Evolutionary conservation across 768 basidiomycete species (phyloP).

Genomic region (Calocera cornea): DNA sequence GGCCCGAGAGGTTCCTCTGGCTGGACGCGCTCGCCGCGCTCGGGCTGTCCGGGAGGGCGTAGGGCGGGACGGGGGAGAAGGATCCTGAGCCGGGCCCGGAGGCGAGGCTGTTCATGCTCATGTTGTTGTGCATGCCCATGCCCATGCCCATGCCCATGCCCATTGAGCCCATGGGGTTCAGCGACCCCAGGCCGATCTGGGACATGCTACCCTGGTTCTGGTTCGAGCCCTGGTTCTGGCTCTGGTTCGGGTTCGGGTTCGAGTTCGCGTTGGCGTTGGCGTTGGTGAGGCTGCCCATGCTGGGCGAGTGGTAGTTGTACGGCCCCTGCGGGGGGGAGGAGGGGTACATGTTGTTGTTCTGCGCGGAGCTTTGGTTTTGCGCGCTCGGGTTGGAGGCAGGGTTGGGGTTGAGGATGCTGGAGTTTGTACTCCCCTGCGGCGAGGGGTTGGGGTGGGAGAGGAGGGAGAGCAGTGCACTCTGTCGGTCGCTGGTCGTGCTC

Average conservation of each 20-base stretch:
- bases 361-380: slow-evolving; percentile 41
- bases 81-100: neutral
- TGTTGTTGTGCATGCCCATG: no score
- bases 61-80: neutral
- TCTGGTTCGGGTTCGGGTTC: neutral
- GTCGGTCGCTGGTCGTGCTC: no score
- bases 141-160: no score
- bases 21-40: neutral
- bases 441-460: slow-evolving; percentile 26
- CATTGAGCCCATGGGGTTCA: no score
- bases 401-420: slow-evolving; percentile 36
- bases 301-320: slow-evolving; percentile 20
- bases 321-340: slow-evolving; percentile 19
- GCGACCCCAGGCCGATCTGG: no score
- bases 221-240: no score
- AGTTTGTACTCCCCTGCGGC: slow-evolving; percentile 19
- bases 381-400: slow-evolving; percentile 57
- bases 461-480: slow-evolving; percentile 61
- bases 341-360: slow-evolving; percentile 18
- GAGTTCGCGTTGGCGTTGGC: neutral
- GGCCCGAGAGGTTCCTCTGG: neutral
- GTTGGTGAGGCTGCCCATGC: slow-evolving; percentile 16
- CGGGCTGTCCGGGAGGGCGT: neutral
- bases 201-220: no score
- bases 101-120: neutral